Evolutionary conservation across 176 grass and related monocot genomes (phyloP).

Genomic region (Cenchrus purpureus): DNA sequence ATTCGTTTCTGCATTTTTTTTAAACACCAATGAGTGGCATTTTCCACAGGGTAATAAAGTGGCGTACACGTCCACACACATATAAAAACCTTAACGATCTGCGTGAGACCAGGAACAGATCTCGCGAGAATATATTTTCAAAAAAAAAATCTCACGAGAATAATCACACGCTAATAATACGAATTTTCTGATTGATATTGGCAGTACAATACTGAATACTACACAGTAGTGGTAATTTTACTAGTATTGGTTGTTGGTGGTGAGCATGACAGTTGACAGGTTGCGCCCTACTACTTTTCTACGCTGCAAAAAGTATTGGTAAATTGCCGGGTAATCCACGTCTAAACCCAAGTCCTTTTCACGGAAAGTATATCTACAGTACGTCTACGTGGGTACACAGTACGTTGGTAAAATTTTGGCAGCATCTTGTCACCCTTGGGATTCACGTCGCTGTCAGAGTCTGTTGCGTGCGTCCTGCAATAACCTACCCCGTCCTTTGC

Average conservation of each 20-base stretch:
- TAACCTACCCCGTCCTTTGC: neutral
- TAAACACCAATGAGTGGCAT: neutral
- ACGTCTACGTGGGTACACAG: neutral
- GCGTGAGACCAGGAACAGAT: neutral
- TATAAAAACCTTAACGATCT: neutral
- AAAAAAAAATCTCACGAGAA: too few relatives aligned
- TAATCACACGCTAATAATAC: too few relatives aligned
- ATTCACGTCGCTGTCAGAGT: neutral
- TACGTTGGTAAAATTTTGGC: slow-evolving; percentile 47
- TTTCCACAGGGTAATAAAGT: slow-evolving; percentile 27
- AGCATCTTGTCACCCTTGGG: slow-evolving; percentile 18
- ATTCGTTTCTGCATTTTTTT: neutral
- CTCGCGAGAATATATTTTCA: too few relatives aligned
- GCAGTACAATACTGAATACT: too few relatives aligned
- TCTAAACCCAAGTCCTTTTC: slow-evolving; percentile 17
- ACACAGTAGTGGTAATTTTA: neutral
- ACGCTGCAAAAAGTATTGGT: neutral
- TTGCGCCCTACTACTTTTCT: neutral
- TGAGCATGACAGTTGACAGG: neutral
- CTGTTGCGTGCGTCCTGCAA: neutral
- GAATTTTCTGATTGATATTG: neutral
- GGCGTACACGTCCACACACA: neutral
- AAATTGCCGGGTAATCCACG: slow-evolving; percentile 28
- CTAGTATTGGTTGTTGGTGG: neutral
- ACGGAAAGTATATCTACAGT: neutral